These are phyloP conservation scores for Grosmannia clavigera DNA, from an alignment of 2,329 filamentous ascomycete species.

Conservation along the genomic window DNA sequence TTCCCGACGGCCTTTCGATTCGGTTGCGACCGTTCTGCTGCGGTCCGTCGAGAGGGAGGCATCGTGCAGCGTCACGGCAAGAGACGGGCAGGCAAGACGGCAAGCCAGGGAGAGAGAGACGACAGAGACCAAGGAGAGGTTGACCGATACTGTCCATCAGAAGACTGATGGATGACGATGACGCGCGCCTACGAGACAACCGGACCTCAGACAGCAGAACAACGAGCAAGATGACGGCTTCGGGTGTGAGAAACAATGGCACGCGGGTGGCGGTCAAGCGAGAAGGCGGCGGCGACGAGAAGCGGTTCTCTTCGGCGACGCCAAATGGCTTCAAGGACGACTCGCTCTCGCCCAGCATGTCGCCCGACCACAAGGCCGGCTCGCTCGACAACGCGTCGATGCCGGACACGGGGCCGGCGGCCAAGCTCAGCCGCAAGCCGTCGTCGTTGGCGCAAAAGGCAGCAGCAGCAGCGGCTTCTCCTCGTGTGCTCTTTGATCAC, in stretches of 20 bases:
- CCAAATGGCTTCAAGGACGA: constrained; percentile 27
- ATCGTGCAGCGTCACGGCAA: no score
- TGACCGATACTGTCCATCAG: background rate
- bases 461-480: constrained; percentile 21
- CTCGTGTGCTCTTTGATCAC: constrained; percentile 48
- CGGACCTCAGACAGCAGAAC: background rate
- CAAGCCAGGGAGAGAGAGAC: no score
- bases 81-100: no score
- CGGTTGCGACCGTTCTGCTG: no score
- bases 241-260: constrained; percentile 10
- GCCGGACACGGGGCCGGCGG: constrained; percentile 38
- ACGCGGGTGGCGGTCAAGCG: constrained; percentile 4
- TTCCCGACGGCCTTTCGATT: no score
- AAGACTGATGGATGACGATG: background rate
- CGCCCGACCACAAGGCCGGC: constrained; percentile 31
- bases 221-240: background rate
- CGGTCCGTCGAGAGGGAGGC: no score
- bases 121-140: no score
- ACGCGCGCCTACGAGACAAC: background rate
- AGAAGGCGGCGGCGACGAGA: constrained; percentile 21
- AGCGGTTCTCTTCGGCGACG: constrained; percentile 18
- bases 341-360: constrained; percentile 29
- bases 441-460: constrained; percentile 45
- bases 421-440: constrained; percentile 61
- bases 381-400: constrained; percentile 34